Conservation (phyloP, 345 rosid genomes). For the Gossypium thurberi region DNA sequence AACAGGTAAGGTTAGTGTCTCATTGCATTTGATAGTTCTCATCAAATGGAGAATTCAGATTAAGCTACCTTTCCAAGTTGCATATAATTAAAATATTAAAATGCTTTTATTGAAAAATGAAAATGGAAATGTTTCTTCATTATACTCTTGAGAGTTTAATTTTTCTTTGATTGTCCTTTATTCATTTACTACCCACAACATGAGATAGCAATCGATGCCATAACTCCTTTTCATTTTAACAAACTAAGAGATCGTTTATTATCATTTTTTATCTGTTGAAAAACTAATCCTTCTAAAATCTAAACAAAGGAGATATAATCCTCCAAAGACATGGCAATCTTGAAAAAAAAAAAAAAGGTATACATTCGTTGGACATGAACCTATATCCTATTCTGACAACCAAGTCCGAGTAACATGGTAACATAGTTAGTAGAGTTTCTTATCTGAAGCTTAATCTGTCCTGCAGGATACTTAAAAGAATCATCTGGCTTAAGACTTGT, state of each 20-base stretch:
- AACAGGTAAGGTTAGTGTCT: slow-evolving; percentile 28
- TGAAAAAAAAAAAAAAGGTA: too few species aligned
- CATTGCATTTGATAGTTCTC: neutral
- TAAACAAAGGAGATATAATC: neutral
- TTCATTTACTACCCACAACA: neutral
- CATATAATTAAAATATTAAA: neutral
- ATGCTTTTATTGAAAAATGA: neutral
- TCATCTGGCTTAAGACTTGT: neutral
- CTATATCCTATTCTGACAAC: too few species aligned
- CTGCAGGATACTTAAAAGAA: neutral
- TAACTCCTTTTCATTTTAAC: neutral
- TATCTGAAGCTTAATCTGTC: neutral
- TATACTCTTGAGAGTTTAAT: neutral
- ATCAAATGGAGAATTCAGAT: neutral
- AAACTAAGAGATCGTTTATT: neutral
- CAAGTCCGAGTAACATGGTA: too few species aligned
- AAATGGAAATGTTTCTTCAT: neutral
- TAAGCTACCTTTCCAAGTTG: neutral
- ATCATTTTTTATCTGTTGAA: neutral
- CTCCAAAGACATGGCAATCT: too few species aligned
- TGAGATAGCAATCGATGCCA: neutral
- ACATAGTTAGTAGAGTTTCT: neutral
- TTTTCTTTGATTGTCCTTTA: neutral
- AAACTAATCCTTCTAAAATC: neutral
- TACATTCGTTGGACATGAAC: neutral